phyloP scores from a whole-genome alignment of 177 flowering plant genomes.

The Tripterygium wilfordii region DNA sequence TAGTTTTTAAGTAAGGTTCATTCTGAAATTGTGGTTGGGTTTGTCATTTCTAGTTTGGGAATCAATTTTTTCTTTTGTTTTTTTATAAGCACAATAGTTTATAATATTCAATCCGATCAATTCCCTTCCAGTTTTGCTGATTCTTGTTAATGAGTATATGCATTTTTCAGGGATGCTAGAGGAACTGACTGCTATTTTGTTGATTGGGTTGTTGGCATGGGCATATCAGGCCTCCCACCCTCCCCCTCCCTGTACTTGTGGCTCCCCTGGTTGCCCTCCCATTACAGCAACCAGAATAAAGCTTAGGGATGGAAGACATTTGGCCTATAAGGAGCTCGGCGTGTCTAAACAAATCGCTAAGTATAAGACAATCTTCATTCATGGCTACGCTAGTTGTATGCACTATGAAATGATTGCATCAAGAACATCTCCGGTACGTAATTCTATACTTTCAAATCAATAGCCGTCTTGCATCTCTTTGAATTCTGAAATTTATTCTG shows the following conservation, averaged over 20 bases:
- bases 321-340: slow-evolving; percentile 54
- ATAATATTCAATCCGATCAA: no score
- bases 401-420: slow-evolving; percentile 21
- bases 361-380: slow-evolving; percentile 28
- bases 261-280: slow-evolving; percentile 39
- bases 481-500: not conserved
- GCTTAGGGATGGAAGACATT: slow-evolving; percentile 51
- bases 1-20: no score
- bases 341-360: slow-evolving; percentile 36
- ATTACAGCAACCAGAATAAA: slow-evolving; percentile 37
- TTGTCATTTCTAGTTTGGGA: no score
- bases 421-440: slow-evolving; percentile 3
- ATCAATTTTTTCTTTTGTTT: no score
- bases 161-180: slow-evolving; percentile 17
- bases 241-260: slow-evolving; percentile 36
- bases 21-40: no score
- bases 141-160: no score
- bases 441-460: not conserved
- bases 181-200: slow-evolving; percentile 13
- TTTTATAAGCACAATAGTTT: no score
- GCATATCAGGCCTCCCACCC: slow-evolving; percentile 25
- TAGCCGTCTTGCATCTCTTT: not conserved
- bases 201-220: slow-evolving; percentile 29
- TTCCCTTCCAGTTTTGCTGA: no score
- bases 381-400: slow-evolving; percentile 23